phyloP scores from a whole-genome alignment of 2,329 filamentous ascomycete species.

The Cladosporium sp. region DNA sequence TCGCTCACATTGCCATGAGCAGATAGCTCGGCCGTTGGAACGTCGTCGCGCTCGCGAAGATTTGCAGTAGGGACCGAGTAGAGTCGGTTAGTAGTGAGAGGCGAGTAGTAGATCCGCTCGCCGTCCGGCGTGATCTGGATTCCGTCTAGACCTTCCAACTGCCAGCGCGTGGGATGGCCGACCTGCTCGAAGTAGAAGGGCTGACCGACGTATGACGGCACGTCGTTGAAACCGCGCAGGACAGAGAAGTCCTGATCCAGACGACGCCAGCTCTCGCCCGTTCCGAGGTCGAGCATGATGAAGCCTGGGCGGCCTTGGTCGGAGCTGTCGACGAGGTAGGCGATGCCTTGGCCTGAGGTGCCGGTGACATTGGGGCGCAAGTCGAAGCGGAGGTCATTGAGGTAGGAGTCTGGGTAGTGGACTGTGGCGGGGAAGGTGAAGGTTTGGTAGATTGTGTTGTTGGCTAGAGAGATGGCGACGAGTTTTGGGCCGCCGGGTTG shows the following conservation, averaged over 20 bases:
- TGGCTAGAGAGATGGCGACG: slow-evolving; percentile 39
- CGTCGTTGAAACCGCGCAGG: slow-evolving; percentile 27
- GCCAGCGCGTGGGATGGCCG: slow-evolving; percentile 24
- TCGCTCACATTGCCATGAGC: slow-evolving; percentile 45
- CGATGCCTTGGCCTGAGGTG: slow-evolving; percentile 38
- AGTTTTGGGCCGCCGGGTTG: slow-evolving; percentile 45
- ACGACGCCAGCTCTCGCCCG: slow-evolving; percentile 39
- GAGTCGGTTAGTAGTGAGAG: slow-evolving; percentile 37
- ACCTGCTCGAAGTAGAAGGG: slow-evolving; percentile 28
- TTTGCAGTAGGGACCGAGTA: slow-evolving; percentile 30
- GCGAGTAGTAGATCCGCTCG: slow-evolving; percentile 41
- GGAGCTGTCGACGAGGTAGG: slow-evolving; percentile 44
- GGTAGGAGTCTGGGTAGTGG: slow-evolving; percentile 44
- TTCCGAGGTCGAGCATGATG: slow-evolving; percentile 44
- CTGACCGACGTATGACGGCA: slow-evolving; percentile 30
- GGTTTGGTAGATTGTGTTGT: slow-evolving; percentile 37
- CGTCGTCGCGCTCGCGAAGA: slow-evolving; percentile 28
- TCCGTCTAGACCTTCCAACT: slow-evolving; percentile 36
- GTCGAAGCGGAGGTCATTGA: slow-evolving; percentile 47
- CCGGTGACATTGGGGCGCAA: slow-evolving; percentile 37
- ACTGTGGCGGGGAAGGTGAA: slow-evolving; percentile 42
- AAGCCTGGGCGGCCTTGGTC: slow-evolving; percentile 45
- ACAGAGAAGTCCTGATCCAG: slow-evolving; percentile 32
- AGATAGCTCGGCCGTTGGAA: slow-evolving; percentile 35
- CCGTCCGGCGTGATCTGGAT: slow-evolving; percentile 34